Evolutionary conservation across 495 filamentous ascomycete genomes (phyloP).

Genomic region (Neurospora sp.): DNA sequence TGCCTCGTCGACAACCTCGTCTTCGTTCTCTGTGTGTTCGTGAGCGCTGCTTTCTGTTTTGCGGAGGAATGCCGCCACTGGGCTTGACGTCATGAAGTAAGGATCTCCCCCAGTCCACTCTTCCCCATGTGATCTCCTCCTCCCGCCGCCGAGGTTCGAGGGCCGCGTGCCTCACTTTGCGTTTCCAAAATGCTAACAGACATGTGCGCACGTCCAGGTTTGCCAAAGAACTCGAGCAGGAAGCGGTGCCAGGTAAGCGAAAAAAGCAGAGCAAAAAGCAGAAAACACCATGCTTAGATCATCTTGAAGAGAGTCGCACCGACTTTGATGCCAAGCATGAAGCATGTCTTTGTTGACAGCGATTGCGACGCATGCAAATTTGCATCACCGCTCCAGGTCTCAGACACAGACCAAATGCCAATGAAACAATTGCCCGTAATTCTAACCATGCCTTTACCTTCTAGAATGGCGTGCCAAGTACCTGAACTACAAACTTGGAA

Average conservation of each 20-base stretch:
- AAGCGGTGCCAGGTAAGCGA: slow-evolving; percentile 60
- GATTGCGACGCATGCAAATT: background rate
- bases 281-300: background rate
- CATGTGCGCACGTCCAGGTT: slow-evolving; percentile 33
- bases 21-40: background rate
- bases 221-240: slow-evolving; percentile 69
- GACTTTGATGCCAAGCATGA: background rate
- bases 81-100: slow-evolving; percentile 29
- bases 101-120: background rate
- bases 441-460: background rate
- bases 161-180: background rate
- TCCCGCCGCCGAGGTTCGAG: background rate
- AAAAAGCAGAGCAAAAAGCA: background rate
- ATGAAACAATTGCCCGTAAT: background rate
- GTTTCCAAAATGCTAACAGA: slow-evolving; percentile 6
- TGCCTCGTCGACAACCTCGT: background rate
- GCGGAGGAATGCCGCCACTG: background rate
- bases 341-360: background rate
- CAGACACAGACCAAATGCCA: background rate
- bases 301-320: background rate
- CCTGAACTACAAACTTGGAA: slow-evolving; percentile 85
- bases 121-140: background rate
- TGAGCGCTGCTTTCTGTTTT: background rate
- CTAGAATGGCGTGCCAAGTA: slow-evolving; percentile 85
- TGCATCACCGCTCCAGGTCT: background rate